phyloP scores from a whole-genome alignment of 179 eudicot genomes.

The Vitellaria paradoxa region DNA sequence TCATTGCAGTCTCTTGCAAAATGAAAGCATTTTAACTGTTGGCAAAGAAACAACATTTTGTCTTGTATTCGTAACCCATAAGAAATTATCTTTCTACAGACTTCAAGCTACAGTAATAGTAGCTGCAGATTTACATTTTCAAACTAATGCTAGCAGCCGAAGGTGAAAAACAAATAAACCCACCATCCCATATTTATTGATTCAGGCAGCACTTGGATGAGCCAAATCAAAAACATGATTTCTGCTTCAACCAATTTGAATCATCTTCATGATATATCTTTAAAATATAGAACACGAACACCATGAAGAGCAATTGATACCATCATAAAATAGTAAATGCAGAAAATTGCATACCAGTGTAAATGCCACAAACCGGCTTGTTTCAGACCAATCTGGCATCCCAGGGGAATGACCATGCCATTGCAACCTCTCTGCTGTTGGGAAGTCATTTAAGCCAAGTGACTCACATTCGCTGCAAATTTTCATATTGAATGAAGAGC shows the following conservation, averaged over 20 bases:
- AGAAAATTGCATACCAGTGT: slow-evolving; percentile 56
- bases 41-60: too few species aligned
- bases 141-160: not conserved
- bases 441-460: slow-evolving; percentile 81
- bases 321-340: not conserved
- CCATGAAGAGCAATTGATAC: not conserved
- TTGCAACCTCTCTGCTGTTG: slow-evolving; percentile 90
- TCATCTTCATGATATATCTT: not conserved
- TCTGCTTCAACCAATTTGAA: not conserved
- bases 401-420: slow-evolving; percentile 92
- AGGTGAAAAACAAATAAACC: not conserved
- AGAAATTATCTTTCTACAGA: not conserved
- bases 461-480: slow-evolving; percentile 79
- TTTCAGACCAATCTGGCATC: slow-evolving; percentile 86
- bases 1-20: too few species aligned
- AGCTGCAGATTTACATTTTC: not conserved
- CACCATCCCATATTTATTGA: not conserved
- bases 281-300: not conserved
- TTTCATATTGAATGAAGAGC: slow-evolving; percentile 10
- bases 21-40: too few species aligned
- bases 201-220: not conserved
- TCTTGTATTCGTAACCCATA: too few species aligned
- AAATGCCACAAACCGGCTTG: slow-evolving; percentile 88
- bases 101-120: not conserved
- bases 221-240: not conserved